Percentiles rank a stretch among this genome's conserved stretches.
Conservation (phyloP, 2,329 filamentous ascomycete species). For the Cladorrhinum sp. region DNA sequence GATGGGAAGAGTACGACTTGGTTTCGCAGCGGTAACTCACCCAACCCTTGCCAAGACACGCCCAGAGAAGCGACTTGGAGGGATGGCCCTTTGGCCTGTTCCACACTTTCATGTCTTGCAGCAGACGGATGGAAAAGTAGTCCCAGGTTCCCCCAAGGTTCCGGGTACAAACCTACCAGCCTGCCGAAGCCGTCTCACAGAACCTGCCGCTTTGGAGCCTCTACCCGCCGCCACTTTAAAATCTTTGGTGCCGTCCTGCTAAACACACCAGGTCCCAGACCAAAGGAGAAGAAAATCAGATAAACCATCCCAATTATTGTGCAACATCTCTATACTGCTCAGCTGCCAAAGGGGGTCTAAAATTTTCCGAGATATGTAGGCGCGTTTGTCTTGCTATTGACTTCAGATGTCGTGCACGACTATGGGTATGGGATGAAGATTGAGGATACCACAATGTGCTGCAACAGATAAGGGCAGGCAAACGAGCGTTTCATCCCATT, state of each 20-base stretch:
- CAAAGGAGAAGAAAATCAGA: neutral
- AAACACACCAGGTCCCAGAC: neutral
- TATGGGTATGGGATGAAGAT: neutral
- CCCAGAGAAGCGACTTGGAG: conserved; percentile 20
- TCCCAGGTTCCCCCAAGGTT: conserved; percentile 5
- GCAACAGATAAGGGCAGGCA: neutral
- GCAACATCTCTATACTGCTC: too few species aligned
- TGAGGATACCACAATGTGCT: neutral
- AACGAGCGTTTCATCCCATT: conserved; percentile 8
- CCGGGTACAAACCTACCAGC: neutral
- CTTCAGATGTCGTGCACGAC: too few species aligned
- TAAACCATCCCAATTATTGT: neutral
- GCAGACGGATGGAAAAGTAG: conserved; percentile 15
- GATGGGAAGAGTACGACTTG: conserved; percentile 26
- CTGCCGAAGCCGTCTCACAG: conserved; percentile 1
- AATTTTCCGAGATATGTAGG: too few species aligned
- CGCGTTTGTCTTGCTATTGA: too few species aligned
- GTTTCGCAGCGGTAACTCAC: conserved; percentile 11
- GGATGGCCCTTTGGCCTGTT: conserved; percentile 21
- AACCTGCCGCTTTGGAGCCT: conserved; percentile 6
- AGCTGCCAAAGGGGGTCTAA: too few species aligned
- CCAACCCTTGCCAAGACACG: conserved; percentile 16
- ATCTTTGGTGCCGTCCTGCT: neutral
- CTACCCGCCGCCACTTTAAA: conserved; percentile 11
- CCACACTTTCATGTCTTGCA: conserved; percentile 25